Base-by-base conservation (phyloP, 1,284 basidiomycete species). In the Microbotryum lychnidis-dioicae region DNA sequence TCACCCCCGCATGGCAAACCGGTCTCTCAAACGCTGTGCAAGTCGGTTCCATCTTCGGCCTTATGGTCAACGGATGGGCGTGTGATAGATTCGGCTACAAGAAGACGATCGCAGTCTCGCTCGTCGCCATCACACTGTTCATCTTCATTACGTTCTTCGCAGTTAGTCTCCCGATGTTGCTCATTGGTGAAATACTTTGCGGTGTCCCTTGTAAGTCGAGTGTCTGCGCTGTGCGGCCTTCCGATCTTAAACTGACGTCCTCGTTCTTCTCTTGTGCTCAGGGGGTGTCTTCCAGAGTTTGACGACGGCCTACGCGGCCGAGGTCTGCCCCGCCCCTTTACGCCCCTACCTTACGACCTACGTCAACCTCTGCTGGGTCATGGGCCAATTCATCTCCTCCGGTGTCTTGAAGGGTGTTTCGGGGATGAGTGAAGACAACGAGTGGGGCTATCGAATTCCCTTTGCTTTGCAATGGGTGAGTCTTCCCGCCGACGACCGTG, bases 351-450 rank as follows among this genome's bases (percentile, higher is more conserved):
- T 80, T 10, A 78, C 78, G 27, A 75, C 77, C 50, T 79, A 76
- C 70, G 75, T 79, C 61, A 78, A 78, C 72, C 73, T 78, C 62
- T 79, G 77, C 71, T 80, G 79, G 79, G 79, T 70, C 56, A 63
- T 72, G 12, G 72, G 72, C 21, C 69, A 71, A 53, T 58, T 73
- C 56, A 66, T 80, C 53, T 74, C 74, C 46, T 75, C 77, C 4
- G 78, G 76, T 58, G 75, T 80, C 44, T 73, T 79, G 62, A 68
- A 14, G 67, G 69, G 58, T n/a, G 29, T 31, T 1, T 44, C 50
- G 46, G 9, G 60, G 5, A 21, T 57, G 47, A 27, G 33, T 12
- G 45, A 62, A 23, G 25, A 51, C 25, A 37, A 29, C 21, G 23
- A 54, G 23, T 75, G 72, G 73, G 73, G 74, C 66, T 76, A 70